Evolutionary conservation across 2,329 filamentous ascomycete species (phyloP).

Genomic region (Aspergillus tamarii): DNA sequence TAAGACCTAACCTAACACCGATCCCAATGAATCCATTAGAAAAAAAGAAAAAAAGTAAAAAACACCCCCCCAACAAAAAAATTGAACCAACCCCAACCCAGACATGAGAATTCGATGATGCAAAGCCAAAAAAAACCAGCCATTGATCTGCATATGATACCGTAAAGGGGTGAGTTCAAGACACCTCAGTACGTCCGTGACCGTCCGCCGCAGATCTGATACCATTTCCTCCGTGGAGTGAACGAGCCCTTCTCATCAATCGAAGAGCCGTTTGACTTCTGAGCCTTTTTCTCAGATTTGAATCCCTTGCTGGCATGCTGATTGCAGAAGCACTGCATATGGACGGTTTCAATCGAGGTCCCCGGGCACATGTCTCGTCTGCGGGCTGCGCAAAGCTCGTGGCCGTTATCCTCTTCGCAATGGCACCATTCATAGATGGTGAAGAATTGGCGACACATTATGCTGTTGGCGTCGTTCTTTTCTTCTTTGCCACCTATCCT

Average conservation of each 20-base stretch:
- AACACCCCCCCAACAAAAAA: background rate
- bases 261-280: slow-evolving; percentile 19
- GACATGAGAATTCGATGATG: background rate
- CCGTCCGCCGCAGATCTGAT: slow-evolving; percentile 32
- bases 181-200: slow-evolving; percentile 23
- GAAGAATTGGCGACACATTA: slow-evolving; percentile 43
- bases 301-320: slow-evolving; percentile 37
- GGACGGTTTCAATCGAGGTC: slow-evolving; percentile 38
- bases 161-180: background rate
- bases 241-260: slow-evolving; percentile 30
- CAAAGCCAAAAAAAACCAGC: slow-evolving; percentile 3
- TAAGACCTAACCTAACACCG: background rate
- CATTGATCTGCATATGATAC: background rate
- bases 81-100: background rate
- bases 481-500: background rate
- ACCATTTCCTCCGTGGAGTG: slow-evolving; percentile 32
- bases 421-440: slow-evolving; percentile 44
- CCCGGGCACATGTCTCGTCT: slow-evolving; percentile 34
- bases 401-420: slow-evolving; percentile 40
- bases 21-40: background rate
- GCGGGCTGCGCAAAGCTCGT: slow-evolving; percentile 32
- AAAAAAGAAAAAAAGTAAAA: no score
- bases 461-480: slow-evolving; percentile 3
- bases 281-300: slow-evolving; percentile 35
- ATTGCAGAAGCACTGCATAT: slow-evolving; percentile 45